phyloP scores from a whole-genome alignment of 208 protist species.

The Trypanosoma theileri region DNA sequence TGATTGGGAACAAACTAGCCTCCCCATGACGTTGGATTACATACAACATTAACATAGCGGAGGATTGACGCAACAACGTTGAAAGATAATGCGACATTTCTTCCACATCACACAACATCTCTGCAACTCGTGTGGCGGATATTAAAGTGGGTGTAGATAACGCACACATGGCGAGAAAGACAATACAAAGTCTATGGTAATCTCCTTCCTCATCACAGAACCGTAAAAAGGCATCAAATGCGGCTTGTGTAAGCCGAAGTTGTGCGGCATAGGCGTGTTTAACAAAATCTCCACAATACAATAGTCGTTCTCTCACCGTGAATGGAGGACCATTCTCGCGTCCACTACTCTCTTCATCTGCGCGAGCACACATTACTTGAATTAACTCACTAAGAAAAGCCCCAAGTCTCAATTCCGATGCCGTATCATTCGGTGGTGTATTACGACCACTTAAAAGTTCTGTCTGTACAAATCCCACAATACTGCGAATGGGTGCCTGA shows the following conservation, averaged over 20 bases:
- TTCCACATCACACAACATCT: conserved; percentile 43
- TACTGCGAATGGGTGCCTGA: conserved; percentile 29
- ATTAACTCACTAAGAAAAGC: conserved; percentile 84
- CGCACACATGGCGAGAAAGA: conserved; percentile 74
- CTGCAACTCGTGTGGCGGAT: conserved; percentile 47
- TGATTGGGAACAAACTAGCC: conserved; percentile 5
- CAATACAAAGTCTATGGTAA: conserved; percentile 53
- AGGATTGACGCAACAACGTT: conserved; percentile 8
- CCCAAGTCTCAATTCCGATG: conserved; percentile 40
- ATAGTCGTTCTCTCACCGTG: conserved; percentile 30
- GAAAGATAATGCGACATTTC: conserved; percentile 14
- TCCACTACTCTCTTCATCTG: neutral
- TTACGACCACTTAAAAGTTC: conserved; percentile 70
- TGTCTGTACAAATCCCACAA: conserved; percentile 56
- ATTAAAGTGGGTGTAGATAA: conserved; percentile 56
- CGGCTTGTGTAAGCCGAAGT: conserved; percentile 42
- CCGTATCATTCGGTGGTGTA: conserved; percentile 23
- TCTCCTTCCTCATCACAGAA: conserved; percentile 47
- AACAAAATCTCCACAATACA: conserved; percentile 62
- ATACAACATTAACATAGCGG: conserved; percentile 28
- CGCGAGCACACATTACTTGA: conserved; percentile 30
- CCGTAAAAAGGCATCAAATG: conserved; percentile 62
- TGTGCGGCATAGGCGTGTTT: conserved; percentile 60
- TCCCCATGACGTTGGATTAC: conserved; percentile 17
- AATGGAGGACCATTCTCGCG: conserved; percentile 16